A percentile compares a stretch with the other conserved stretches of the same genome.
Conservation (phyloP, 2,329 filamentous ascomycete genomes). For the Karstenula rhodostoma region DNA sequence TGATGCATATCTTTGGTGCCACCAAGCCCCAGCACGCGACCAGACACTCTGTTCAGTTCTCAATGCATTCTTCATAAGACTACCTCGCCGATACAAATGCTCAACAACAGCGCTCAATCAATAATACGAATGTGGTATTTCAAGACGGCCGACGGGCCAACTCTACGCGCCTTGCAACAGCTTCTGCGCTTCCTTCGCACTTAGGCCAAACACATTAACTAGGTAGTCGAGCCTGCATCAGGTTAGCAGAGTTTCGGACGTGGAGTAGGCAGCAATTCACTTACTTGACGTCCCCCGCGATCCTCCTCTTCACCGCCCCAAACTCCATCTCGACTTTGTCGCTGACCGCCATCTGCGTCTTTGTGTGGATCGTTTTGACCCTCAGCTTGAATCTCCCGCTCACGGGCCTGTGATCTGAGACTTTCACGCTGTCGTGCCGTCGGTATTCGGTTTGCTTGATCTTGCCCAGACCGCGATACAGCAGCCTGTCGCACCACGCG, state of each 20-base stretch:
- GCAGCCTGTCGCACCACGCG: conserved; percentile 93
- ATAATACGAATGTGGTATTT: conserved; percentile 14
- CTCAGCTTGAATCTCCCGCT: conserved; percentile 83
- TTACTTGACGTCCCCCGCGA: conserved; percentile 80
- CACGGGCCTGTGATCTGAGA: conserved; percentile 93
- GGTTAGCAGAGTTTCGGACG: conserved; percentile 5
- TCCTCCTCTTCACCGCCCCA: conserved; percentile 72
- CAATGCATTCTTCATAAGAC: background rate
- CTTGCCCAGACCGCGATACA: conserved; percentile 83
- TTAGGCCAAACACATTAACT: conserved; percentile 67
- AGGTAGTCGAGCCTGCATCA: conserved; percentile 68
- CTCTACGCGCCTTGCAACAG: conserved; percentile 43
- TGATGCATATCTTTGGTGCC: background rate
- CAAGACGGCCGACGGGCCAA: background rate
- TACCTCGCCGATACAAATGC: background rate
- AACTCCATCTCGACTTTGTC: conserved; percentile 79
- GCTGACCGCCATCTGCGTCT: conserved; percentile 71
- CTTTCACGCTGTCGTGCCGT: conserved; percentile 81
- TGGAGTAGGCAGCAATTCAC: conserved; percentile 42
- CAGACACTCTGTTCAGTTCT: background rate
- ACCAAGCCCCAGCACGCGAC: background rate
- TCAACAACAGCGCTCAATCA: conserved; percentile 13
- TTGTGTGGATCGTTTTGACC: conserved; percentile 80
- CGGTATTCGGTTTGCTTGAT: conserved; percentile 89
- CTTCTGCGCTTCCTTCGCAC: conserved; percentile 61